Evolutionary conservation across 2,329 filamentous ascomycete genomes (phyloP), one percentile per base, ranked within the genome.

Genomic region (Epichloe hybrida): DNA sequence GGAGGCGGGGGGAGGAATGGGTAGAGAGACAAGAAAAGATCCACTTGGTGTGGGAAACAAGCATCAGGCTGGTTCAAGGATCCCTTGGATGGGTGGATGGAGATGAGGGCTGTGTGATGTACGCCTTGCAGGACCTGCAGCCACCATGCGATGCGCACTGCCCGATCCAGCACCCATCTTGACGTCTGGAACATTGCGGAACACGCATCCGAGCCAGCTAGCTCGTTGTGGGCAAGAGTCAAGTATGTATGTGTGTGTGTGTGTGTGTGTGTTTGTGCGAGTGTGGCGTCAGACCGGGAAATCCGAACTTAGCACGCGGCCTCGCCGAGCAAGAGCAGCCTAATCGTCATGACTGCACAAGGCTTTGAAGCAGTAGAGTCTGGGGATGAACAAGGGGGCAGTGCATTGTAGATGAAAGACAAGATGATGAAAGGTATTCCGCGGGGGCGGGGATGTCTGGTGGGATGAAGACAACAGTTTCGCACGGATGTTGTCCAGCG

Each of bases 91-190:
- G 44, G 15, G 17, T 7, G 17, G 23, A 17, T n/a, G 2, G 23
- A 27, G 15, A 36, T 17, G 34, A 17, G 48, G n/a, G 46, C 38
- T n/a, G 34, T 27, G 20, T 39, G 46, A 36, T 20, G 43, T 51
- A 9, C 41, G 20, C 27, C 37, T 40, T 44, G 46, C 42, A 48
- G 43, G 21, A 35, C 13, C 41, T 50, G 49, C 49, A 46, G 43
- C 23, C 49, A 50, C 23, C 36, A 36, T 42, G 49, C 36, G 39
- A 36, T 42, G 49, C 36, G 39, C 27, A 45, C 35, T 20, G 43
- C 43, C 36, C 42, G 42, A 50, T 50, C 23, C 37, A 46, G 31
- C 17, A 38, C 38, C 27, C 49, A 17, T 51, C 49, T 38, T 46
- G 41, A 40, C 43, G 21, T 46, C 35, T 40, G 17, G 35, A 31